phyloP scores from a whole-genome alignment of 306 rosid species.

The Clitoria ternatea region DNA sequence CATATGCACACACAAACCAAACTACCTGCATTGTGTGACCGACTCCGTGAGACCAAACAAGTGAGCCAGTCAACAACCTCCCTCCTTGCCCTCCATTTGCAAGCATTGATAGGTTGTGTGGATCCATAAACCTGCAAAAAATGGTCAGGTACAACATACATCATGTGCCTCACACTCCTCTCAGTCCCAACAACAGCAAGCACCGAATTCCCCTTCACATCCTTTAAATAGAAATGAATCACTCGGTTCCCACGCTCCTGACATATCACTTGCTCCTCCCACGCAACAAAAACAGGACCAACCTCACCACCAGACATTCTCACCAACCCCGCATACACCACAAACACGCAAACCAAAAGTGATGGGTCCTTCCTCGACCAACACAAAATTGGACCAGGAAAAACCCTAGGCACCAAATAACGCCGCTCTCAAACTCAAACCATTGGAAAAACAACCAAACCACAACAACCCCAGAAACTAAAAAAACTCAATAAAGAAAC shows the following conservation, averaged over 20 bases:
- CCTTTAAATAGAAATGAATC: constrained; percentile 66
- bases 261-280: constrained; percentile 77
- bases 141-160: constrained; percentile 61
- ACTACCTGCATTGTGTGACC: constrained; percentile 9
- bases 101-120: constrained; percentile 29
- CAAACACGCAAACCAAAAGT: background rate
- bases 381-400: constrained; percentile 18
- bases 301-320: constrained; percentile 37
- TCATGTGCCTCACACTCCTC: constrained; percentile 89
- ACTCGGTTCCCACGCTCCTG: constrained; percentile 77
- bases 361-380: constrained; percentile 18
- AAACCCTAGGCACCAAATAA: constrained; percentile 24
- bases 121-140: constrained; percentile 50
- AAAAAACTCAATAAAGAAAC: background rate
- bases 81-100: constrained; percentile 75
- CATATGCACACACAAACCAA: background rate
- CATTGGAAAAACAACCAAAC: background rate
- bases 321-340: constrained; percentile 13
- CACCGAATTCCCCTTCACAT: constrained; percentile 43
- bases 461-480: constrained; percentile 21
- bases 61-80: constrained; percentile 84
- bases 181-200: constrained; percentile 82
- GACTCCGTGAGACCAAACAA: constrained; percentile 43
- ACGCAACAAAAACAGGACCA: constrained; percentile 50
- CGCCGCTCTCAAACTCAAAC: constrained; percentile 21